A percentile compares a stretch with the other conserved stretches of the same genome.
phyloP scores from a whole-genome alignment of 768 basidiomycete genomes.

The Amanita muscaria region DNA sequence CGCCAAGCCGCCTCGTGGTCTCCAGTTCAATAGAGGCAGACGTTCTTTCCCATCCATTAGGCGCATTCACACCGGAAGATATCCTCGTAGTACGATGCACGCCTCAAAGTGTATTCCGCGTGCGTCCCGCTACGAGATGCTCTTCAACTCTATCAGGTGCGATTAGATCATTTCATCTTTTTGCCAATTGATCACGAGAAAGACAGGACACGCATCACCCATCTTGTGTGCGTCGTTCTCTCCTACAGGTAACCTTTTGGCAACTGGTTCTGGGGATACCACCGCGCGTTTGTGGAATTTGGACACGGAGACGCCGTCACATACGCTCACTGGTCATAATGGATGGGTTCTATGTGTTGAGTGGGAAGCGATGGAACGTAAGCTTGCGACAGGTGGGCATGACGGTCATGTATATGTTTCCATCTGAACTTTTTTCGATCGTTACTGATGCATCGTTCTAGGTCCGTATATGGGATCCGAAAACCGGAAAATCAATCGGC shows the following conservation, averaged over 20 bases:
- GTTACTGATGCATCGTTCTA: no score
- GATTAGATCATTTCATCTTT: constrained; percentile 9
- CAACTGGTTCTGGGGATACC: constrained; percentile 93
- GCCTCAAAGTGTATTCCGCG: constrained; percentile 92
- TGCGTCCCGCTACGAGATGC: constrained; percentile 89
- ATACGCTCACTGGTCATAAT: constrained; percentile 78
- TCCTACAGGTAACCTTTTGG: constrained; percentile 83
- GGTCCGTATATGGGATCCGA: constrained; percentile 91
- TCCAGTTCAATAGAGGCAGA: constrained; percentile 79
- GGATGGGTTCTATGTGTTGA: constrained; percentile 98
- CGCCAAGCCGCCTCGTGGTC: constrained; percentile 74
- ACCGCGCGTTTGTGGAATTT: constrained; percentile 93
- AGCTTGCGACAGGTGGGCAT: constrained; percentile 88
- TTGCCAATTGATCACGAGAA: not conserved
- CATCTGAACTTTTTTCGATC: no score
- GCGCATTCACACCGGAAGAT: constrained; percentile 76
- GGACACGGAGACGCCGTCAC: constrained; percentile 84
- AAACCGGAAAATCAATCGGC: constrained; percentile 80
- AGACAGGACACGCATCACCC: constrained; percentile 77
- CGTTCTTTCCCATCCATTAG: constrained; percentile 63
- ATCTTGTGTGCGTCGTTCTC: constrained; percentile 95
- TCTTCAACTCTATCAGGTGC: constrained; percentile 83
- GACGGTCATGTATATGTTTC: constrained; percentile 93
- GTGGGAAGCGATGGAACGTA: constrained; percentile 91
- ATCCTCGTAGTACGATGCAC: constrained; percentile 84